These are phyloP conservation scores for Talaromyces amestolkiae DNA, from an alignment of 2,329 filamentous ascomycete species.

Conservation along the genomic window DNA sequence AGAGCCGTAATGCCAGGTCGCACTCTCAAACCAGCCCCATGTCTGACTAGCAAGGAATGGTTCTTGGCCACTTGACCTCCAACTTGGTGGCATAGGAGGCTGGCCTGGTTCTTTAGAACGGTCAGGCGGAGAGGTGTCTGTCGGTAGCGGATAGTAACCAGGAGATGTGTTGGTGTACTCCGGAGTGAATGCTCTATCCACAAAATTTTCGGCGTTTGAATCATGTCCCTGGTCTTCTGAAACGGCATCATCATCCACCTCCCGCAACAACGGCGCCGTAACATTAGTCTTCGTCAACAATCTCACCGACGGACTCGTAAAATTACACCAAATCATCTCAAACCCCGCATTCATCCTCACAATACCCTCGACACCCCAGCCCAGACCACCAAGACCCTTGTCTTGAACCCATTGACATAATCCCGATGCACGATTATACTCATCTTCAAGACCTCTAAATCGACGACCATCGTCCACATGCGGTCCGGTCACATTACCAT, in stretches of 20 bases:
- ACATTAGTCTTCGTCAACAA: constrained; percentile 48
- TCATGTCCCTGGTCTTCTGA: not conserved
- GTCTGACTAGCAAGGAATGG: constrained; percentile 42
- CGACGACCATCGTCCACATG: constrained; percentile 15
- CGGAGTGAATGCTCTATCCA: not conserved
- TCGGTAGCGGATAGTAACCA: constrained; percentile 37
- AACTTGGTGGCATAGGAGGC: constrained; percentile 40
- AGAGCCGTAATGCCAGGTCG: constrained; percentile 45
- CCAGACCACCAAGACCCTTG: constrained; percentile 43
- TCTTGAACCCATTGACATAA: constrained; percentile 49
- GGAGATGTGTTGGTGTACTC: not conserved
- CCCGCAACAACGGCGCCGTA: constrained; percentile 43
- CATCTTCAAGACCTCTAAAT: constrained; percentile 42
- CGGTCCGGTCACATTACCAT: constrained; percentile 46
- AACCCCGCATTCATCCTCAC: constrained; percentile 55
- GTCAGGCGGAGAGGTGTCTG: constrained; percentile 37
- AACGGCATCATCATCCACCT: not conserved
- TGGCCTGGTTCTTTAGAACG: constrained; percentile 35
- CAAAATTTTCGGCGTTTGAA: not conserved
- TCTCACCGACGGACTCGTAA: constrained; percentile 44
- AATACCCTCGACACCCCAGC: constrained; percentile 52
- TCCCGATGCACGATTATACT: constrained; percentile 50
- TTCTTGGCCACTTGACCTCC: constrained; percentile 34
- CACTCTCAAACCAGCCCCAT: constrained; percentile 49
- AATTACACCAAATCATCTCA: constrained; percentile 55